Evolutionary conservation across 495 filamentous ascomycete species (phyloP), one percentile per base, ranked within the genome.

Genomic region (Pyrenula massariospora): DNA sequence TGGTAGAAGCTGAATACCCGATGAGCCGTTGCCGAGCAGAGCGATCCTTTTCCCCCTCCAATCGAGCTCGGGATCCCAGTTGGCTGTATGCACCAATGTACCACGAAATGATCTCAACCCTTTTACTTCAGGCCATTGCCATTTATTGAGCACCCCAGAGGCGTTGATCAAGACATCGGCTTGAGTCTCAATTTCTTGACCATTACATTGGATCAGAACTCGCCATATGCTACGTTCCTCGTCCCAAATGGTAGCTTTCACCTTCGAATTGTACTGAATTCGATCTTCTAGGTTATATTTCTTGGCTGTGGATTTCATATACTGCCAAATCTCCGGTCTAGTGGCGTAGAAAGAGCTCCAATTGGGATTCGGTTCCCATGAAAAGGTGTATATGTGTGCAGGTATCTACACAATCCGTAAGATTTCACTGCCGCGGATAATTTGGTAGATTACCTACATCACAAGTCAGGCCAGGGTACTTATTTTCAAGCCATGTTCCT

Each of bases 381-480:
- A 58, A 54, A 65, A 76, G 2, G 58, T 59, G 53, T 76, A 75
- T 24, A 60, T 59, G 20, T 59, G 52, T 12, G 60, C 54, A 8
- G 66, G 67, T 19, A 62, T n/a, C n/a, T n/a, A n/a, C n/a, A n/a
- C n/a, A n/a, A n/a, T n/a, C n/a, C n/a, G n/a, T n/a, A n/a, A n/a
- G n/a, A n/a, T n/a, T n/a, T n/a, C n/a, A n/a, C n/a, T n/a, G n/a
- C n/a, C n/a, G n/a, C n/a, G n/a, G n/a, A n/a, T n/a, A n/a, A n/a
- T n/a, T n/a, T n/a, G n/a, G n/a, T n/a, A n/a, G n/a, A n/a, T n/a
- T n/a, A n/a, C n/a, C n/a, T n/a, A n/a, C n/a, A n/a, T n/a, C n/a
- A n/a, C n/a, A n/a, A n/a, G n/a, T n/a, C n/a, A n/a, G n/a, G n/a
- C 81, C 82, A 0, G 81, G 78, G 63, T 86, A 84, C 50, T 71